Percentiles rank a stretch among this genome's conserved stretches.
These are phyloP conservation scores for Aspergillus nomiae DNA, from an alignment of 2,329 filamentous ascomycete genomes.

Conservation along the genomic window DNA sequence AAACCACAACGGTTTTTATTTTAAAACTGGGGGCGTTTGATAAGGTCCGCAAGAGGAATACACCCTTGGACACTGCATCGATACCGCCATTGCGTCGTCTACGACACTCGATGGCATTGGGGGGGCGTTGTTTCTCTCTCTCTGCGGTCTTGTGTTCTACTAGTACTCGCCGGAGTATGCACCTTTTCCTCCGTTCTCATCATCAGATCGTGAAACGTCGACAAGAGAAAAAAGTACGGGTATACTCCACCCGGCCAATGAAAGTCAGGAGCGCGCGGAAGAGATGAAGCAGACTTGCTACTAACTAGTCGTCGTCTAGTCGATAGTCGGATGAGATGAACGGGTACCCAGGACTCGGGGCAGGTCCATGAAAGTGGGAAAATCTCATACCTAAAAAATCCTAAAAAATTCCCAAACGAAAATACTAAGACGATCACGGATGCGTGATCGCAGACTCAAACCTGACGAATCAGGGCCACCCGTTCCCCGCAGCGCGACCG, in stretches of 20 bases:
- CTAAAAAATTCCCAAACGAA: neutral
- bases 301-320: too few species aligned
- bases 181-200: too few species aligned
- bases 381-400: neutral
- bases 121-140: too few species aligned
- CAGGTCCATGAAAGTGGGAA: neutral
- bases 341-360: neutral
- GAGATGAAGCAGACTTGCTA: neutral
- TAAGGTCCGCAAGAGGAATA: neutral
- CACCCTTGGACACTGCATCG: neutral
- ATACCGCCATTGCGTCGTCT: neutral
- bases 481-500: neutral
- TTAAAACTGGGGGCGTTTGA: neutral
- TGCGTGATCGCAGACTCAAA: neutral
- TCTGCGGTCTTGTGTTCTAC: too few species aligned
- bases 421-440: neutral
- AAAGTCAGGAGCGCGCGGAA: neutral
- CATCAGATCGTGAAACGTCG: neutral
- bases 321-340: too few species aligned
- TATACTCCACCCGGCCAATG: neutral
- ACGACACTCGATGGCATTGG: neutral
- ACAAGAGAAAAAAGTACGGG: neutral
- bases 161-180: too few species aligned
- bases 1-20: neutral
- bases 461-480: neutral